Evolutionary conservation across 176 grass and related monocot species (phyloP).

Genomic region (Eragrostis nindensis): DNA sequence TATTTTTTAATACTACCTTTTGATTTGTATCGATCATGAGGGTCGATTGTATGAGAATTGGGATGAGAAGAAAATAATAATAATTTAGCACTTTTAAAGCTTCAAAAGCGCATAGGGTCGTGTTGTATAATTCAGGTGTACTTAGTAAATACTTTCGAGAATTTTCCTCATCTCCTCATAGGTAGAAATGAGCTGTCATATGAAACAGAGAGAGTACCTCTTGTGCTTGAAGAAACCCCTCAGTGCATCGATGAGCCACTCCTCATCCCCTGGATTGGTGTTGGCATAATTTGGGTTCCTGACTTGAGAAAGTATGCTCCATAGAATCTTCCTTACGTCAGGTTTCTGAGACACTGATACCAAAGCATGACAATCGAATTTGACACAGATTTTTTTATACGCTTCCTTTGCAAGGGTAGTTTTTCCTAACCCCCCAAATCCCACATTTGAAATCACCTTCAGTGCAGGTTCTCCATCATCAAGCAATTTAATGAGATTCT

Average conservation of each 20-base stretch:
- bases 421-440: slow-evolving; percentile 11
- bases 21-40: background rate
- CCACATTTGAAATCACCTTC: slow-evolving; percentile 22
- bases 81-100: background rate
- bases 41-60: background rate
- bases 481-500: background rate
- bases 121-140: background rate
- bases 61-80: background rate
- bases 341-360: slow-evolving; percentile 32
- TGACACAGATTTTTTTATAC: background rate
- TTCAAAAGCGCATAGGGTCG: background rate
- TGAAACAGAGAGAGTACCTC: background rate
- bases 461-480: background rate
- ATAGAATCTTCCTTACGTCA: slow-evolving; percentile 12
- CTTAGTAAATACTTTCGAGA: background rate
- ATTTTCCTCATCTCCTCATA: background rate
- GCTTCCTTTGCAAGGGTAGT: slow-evolving; percentile 24
- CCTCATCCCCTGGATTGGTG: background rate
- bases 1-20: background rate
- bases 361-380: slow-evolving; percentile 5
- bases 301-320: background rate
- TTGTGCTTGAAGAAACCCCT: slow-evolving; percentile 13
- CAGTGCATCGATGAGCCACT: background rate
- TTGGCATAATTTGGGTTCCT: background rate
- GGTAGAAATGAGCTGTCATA: background rate